phyloP scores from a whole-genome alignment of 2,329 filamentous ascomycete species.

The Pseudonectria foliicola region DNA sequence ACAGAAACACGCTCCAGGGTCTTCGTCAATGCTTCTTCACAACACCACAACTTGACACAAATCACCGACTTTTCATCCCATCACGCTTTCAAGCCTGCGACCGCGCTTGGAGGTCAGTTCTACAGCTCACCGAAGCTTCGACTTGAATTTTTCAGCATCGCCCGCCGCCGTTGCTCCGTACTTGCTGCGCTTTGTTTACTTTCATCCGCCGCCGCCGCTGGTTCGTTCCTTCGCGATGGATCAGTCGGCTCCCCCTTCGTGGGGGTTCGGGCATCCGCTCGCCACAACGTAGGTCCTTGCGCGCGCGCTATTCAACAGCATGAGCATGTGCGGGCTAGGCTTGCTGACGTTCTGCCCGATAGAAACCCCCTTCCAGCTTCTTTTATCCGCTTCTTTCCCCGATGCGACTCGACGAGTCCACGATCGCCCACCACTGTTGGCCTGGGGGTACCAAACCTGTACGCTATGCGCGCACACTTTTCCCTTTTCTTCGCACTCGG shows the following conservation, averaged over 20 bases:
- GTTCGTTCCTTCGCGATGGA: conserved; percentile 18
- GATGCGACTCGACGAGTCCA: conserved; percentile 4
- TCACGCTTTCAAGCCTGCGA: too few species aligned
- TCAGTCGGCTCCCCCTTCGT: conserved; percentile 13
- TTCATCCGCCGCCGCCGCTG: conserved; percentile 10
- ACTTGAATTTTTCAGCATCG: not conserved
- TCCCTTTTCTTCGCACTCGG: not conserved
- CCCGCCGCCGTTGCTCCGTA: conserved; percentile 12
- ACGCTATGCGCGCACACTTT: conserved; percentile 12
- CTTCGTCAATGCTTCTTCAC: too few species aligned
- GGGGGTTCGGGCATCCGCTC: conserved; percentile 16
- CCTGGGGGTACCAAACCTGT: conserved; percentile 1
- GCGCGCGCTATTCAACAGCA: not conserved
- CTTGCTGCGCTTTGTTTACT: conserved; percentile 21
- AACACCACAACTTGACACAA: too few species aligned
- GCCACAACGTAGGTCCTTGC: conserved; percentile 12
- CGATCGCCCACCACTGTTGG: not conserved
- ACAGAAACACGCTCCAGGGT: too few species aligned
- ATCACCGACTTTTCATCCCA: too few species aligned
- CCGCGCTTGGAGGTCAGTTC: not conserved
- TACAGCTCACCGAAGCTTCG: conserved; percentile 11
- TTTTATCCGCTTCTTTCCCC: conserved; percentile 22
- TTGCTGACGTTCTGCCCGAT: conserved; percentile 11
- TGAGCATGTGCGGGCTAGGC: not conserved
- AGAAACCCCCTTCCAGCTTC: conserved; percentile 17